Percentiles rank a stretch among this genome's conserved stretches.
These are phyloP conservation scores for Rauvolfia tetraphylla DNA, from an alignment of 257 asterid species.

Conservation along the genomic window DNA sequence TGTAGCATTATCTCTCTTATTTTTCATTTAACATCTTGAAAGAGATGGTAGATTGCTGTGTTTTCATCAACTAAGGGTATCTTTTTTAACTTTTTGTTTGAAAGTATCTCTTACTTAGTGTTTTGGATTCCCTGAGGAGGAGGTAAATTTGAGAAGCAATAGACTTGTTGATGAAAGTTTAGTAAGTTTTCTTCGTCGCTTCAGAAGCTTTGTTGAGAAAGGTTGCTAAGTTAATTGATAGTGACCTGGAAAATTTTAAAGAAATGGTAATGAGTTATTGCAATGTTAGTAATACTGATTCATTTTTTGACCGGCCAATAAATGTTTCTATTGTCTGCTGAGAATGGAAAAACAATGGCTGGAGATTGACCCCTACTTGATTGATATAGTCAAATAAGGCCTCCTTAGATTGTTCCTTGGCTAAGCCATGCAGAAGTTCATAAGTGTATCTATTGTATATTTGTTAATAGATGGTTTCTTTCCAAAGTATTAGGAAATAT, in stretches of 20 bases:
- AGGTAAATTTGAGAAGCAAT: background rate
- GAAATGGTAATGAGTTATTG: background rate
- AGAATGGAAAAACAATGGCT: background rate
- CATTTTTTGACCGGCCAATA: background rate
- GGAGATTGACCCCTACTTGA: background rate
- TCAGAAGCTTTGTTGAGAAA: background rate
- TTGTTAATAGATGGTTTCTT: background rate
- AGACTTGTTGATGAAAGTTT: background rate
- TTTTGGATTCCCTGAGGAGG: background rate
- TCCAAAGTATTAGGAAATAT: background rate
- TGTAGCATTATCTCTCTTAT: background rate
- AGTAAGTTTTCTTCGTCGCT: background rate
- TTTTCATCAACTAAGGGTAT: background rate
- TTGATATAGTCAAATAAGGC: conserved; percentile 1
- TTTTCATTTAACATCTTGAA: background rate
- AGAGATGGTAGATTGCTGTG: background rate
- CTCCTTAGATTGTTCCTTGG: background rate
- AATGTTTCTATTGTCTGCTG: background rate
- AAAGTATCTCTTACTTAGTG: background rate
- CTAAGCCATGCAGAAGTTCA: background rate
- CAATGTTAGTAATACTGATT: background rate
- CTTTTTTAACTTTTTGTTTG: background rate
- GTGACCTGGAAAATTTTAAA: too few species aligned
- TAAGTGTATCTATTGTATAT: background rate
- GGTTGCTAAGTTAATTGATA: background rate